Evolutionary conservation across 1,139 yeast genomes (phyloP).

Genomic region (Hanseniaspora gamundiae): DNA sequence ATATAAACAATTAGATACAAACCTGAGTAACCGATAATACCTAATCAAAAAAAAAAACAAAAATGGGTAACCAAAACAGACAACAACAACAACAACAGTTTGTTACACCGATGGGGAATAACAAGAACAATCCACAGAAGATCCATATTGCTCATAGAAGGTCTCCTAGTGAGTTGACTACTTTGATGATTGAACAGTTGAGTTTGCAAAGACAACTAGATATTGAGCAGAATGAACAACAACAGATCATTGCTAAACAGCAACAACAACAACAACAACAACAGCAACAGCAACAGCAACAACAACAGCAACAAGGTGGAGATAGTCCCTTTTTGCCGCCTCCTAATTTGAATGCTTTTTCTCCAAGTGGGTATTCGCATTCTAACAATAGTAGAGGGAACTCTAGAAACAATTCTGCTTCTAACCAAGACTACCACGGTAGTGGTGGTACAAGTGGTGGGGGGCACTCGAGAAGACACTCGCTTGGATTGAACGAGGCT

Average conservation of each 20-base stretch:
- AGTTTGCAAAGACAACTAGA: slow-evolving; percentile 89
- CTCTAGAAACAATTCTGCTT: slow-evolving; percentile 7
- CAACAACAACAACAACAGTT: slow-evolving; percentile 11
- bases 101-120: slow-evolving; percentile 27
- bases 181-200: slow-evolving; percentile 85
- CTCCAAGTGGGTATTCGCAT: slow-evolving; percentile 5
- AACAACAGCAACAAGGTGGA: neutral
- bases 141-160: slow-evolving; percentile 89
- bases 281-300: slow-evolving; percentile 15
- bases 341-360: slow-evolving; percentile 1
- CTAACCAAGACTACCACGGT: too few species aligned
- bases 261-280: slow-evolving; percentile 13
- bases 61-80: slow-evolving; percentile 12
- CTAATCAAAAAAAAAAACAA: too few species aligned
- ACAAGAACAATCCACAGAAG: slow-evolving; percentile 34
- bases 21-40: neutral
- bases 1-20: neutral
- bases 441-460: slow-evolving; percentile 14
- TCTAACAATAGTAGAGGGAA: slow-evolving; percentile 4
- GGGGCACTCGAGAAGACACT: slow-evolving; percentile 87
- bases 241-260: slow-evolving; percentile 49
- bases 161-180: slow-evolving; percentile 90
- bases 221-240: slow-evolving; percentile 82
- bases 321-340: slow-evolving; percentile 1
- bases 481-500: slow-evolving; percentile 89